Base-by-base conservation (phyloP, 1,139 yeast genomes). In the Blastobotrys apis region DNA sequence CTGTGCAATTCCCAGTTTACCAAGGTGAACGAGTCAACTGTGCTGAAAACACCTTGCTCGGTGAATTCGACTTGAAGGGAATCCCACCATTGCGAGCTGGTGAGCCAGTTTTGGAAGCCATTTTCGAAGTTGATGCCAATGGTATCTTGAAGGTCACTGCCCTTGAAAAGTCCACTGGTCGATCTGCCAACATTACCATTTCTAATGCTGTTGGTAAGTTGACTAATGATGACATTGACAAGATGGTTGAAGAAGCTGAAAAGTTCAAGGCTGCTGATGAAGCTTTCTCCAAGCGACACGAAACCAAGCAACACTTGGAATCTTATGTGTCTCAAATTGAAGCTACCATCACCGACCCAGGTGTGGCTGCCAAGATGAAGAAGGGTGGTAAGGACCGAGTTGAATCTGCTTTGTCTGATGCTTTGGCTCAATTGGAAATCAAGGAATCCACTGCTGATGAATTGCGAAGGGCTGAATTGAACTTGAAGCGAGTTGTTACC, bases 11-110 rank as follows among this genome's bases (percentile, higher is more conserved):
- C 96, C 98, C 97, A 74, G 97, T 92, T 57, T 92, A 90, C 90
- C 97, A 92, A 78, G 98, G 98, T 84, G 98, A 92, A 80, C 95
- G 98, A 81, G 96, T 88, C 69, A 92, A 90, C 95, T 90, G 97
- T 81, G 72, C 87, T 63, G 97, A 92, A 78, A 92, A 92, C 94
- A 88, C 97, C 69, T 83, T 90, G 71, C 85, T 92, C 72, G 98
- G 98, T 81, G 97, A 92, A 79, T 92, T 92, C 75, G 97, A 92
- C 83, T 85, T 92, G 73, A 87, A 86, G 80, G 92, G 92, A 76
- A 87, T 92, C 65, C 98, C 98, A 72, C 97, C 97, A 73, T 81
- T 92, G 90, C 86, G 84, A 73, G 97, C 96, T 74, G 97, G 97
- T 76, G 97, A 90, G 77, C 97, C 97, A 77, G 97, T 87, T 68